phyloP scores from a whole-genome alignment of 495 filamentous ascomycete genomes.

The Terfezia claveryi region DNA sequence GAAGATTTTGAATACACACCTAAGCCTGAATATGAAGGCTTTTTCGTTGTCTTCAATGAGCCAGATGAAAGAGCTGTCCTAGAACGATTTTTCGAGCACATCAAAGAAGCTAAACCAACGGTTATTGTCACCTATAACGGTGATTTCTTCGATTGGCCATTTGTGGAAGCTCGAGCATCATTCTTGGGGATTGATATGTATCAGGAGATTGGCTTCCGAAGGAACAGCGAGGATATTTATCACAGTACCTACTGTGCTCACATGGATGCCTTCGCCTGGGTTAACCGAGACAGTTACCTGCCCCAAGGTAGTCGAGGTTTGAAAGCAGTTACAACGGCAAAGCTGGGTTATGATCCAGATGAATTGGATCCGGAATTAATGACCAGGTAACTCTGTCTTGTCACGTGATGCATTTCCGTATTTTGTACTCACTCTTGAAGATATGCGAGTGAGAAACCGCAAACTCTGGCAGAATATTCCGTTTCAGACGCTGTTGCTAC shows the following conservation, averaged over 20 bases:
- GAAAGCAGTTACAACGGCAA: conserved; percentile 93
- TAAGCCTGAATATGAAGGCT: conserved; percentile 82
- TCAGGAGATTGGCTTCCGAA: conserved; percentile 86
- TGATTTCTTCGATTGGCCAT: conserved; percentile 99
- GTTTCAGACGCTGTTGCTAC: conserved; percentile 98
- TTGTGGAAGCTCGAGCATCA: conserved; percentile 81
- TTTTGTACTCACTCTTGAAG: conserved; percentile 2
- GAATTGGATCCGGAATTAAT: conserved; percentile 96
- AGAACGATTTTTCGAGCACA: conserved; percentile 83
- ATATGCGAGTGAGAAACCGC: conserved; percentile 77
- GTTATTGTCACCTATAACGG: conserved; percentile 99
- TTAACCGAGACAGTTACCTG: conserved; percentile 94
- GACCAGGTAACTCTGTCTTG: conserved; percentile 35
- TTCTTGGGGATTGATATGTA: conserved; percentile 98
- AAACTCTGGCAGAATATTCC: conserved; percentile 90
- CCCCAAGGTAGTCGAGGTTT: conserved; percentile 92
- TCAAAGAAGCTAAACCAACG: conserved; percentile 83
- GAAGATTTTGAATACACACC: conserved; percentile 96
- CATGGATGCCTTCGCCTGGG: conserved; percentile 98
- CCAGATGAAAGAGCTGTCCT: conserved; percentile 72
- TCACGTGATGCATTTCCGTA: neutral
- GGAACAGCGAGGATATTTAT: conserved; percentile 87
- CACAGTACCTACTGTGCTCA: conserved; percentile 87
- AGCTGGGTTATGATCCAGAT: conserved; percentile 94
- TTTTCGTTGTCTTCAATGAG: conserved; percentile 95